Conservation (phyloP, 108 stramenopile genomes). For the Cylindrotheca closterium region DNA sequence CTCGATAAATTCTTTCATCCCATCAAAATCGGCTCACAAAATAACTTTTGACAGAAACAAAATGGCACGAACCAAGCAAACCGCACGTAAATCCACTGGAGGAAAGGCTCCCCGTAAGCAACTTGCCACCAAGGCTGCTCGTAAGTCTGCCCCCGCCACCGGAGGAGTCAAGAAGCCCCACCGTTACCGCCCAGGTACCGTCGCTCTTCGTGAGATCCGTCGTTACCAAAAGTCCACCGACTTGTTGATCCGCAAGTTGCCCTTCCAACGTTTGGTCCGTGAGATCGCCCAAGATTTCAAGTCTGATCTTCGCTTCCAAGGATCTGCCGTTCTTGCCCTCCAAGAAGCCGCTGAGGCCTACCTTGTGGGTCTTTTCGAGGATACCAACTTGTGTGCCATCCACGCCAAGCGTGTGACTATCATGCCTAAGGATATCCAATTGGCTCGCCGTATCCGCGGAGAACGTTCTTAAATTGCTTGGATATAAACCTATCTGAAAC, state of each 20-base stretch:
- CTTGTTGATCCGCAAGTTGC: slow-evolving; percentile 94
- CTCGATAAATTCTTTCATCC: no score
- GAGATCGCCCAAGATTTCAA: slow-evolving; percentile 98
- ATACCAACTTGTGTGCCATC: slow-evolving; percentile 95
- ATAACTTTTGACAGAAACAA: slow-evolving; percentile 21
- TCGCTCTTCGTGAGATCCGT: slow-evolving; percentile 98
- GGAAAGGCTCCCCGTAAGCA: slow-evolving; percentile 97
- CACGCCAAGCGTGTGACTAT: slow-evolving; percentile 99
- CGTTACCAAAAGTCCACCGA: slow-evolving; percentile 96
- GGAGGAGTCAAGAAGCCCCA: slow-evolving; percentile 92
- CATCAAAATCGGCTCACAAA: no score
- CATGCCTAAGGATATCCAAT: slow-evolving; percentile 97
- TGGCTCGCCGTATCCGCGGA: slow-evolving; percentile 74
- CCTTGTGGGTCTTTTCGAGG: slow-evolving; percentile 96
- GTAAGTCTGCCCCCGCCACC: slow-evolving; percentile 77
- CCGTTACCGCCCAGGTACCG: slow-evolving; percentile 94
- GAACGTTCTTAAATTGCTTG: slow-evolving; percentile 54
- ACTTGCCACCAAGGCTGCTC: slow-evolving; percentile 91
- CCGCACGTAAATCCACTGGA: slow-evolving; percentile 97
- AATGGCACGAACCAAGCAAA: slow-evolving; percentile 99
- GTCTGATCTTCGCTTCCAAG: slow-evolving; percentile 97
- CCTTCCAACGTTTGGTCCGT: slow-evolving; percentile 95
- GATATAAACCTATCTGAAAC: no score
- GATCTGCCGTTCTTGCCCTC: slow-evolving; percentile 91
- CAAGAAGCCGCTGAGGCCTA: slow-evolving; percentile 96